Evolutionary conservation across 495 filamentous ascomycete genomes (phyloP).

Genomic region (Opeltia flavorubescens): DNA sequence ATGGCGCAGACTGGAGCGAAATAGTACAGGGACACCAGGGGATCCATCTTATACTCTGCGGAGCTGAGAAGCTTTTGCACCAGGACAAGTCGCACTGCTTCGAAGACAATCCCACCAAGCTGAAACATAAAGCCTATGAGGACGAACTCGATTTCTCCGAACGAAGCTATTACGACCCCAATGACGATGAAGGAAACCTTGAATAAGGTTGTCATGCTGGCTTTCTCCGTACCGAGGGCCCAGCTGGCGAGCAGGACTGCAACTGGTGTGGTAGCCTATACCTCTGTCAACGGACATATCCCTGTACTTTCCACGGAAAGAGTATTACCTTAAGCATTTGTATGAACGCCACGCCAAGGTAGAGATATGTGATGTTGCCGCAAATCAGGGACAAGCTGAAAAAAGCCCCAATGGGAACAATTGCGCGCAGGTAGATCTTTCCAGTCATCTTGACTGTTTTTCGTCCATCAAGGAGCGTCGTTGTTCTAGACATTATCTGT

Average conservation of each 20-base stretch:
- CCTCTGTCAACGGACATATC: neutral
- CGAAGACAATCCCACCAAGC: conserved; percentile 52
- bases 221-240: conserved; percentile 45
- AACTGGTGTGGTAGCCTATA: conserved; percentile 52
- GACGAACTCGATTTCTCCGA: conserved; percentile 63
- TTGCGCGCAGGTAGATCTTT: conserved; percentile 50
- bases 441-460: conserved; percentile 56
- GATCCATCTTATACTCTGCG: conserved; percentile 68
- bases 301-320: neutral
- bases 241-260: conserved; percentile 53
- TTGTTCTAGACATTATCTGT: conserved; percentile 56
- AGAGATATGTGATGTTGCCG: conserved; percentile 60
- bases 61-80: conserved; percentile 57
- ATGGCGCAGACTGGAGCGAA: conserved; percentile 65
- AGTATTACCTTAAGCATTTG: conserved; percentile 64
- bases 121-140: conserved; percentile 58
- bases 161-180: conserved; percentile 58
- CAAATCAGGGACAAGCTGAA: conserved; percentile 61
- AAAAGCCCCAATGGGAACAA: conserved; percentile 61
- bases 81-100: conserved; percentile 64
- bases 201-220: conserved; percentile 43
- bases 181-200: conserved; percentile 63
- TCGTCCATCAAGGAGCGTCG: conserved; percentile 50
- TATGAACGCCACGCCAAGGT: conserved; percentile 64
- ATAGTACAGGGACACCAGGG: conserved; percentile 73